Conservation (phyloP, 192 early-diverging fungal genomes). For the Allomyces arbusculus region DNA sequence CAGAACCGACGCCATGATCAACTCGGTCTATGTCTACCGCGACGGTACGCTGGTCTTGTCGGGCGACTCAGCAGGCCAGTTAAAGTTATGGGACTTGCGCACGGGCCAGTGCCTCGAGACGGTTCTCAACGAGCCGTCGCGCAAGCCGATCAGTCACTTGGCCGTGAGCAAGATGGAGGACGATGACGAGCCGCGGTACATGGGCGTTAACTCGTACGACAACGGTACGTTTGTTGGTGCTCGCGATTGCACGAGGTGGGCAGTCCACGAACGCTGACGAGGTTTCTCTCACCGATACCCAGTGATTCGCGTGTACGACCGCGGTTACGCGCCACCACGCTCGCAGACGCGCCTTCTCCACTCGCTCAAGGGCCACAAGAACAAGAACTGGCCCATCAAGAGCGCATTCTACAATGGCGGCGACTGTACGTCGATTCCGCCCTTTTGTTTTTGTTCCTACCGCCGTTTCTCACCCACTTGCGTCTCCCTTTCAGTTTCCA, state of each 20-base stretch:
- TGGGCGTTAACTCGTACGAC: conserved; percentile 84
- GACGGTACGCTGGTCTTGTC: conserved; percentile 54
- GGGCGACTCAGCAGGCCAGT: conserved; percentile 63
- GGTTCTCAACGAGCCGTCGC: conserved; percentile 11
- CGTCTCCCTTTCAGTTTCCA: not conserved
- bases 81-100: conserved; percentile 87
- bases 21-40: conserved; percentile 52
- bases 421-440: conserved; percentile 31
- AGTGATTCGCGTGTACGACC: conserved; percentile 83
- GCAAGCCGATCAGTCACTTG: conserved; percentile 19
- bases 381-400: conserved; percentile 90
- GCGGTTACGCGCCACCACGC: conserved; percentile 57
- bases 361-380: conserved; percentile 73
- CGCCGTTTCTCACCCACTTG: no score
- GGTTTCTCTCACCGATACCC: not conserved
- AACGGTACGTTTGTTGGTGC: conserved; percentile 37
- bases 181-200: conserved; percentile 45
- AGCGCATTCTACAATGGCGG: conserved; percentile 52
- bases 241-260: no score
- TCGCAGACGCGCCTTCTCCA: conserved; percentile 47
- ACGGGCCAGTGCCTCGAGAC: conserved; percentile 27
- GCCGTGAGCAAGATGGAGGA: conserved; percentile 17
- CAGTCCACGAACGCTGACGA: no score
- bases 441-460: no score
- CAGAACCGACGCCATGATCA: conserved; percentile 60